phyloP scores from a whole-genome alignment of 192 early-diverging fungal genomes.

The Backusella australiensis region DNA sequence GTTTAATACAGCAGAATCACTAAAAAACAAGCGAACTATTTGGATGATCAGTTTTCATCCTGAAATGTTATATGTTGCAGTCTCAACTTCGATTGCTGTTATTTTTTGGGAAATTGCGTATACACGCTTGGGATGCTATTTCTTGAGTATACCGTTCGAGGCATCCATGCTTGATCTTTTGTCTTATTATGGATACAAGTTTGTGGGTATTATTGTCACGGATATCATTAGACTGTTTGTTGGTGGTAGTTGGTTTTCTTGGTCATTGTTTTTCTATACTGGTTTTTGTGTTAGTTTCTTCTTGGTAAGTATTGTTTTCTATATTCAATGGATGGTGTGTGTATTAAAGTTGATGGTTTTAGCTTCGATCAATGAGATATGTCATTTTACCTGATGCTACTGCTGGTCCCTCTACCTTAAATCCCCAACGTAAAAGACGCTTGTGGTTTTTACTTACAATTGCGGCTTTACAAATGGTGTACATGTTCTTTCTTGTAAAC shows the following conservation, averaged over 20 bases:
- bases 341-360: neutral
- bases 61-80: conserved; percentile 79
- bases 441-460: conserved; percentile 87
- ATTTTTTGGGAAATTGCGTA: conserved; percentile 82
- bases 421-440: conserved; percentile 72
- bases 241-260: conserved; percentile 56
- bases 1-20: neutral
- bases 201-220: conserved; percentile 71
- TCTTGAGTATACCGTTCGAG: conserved; percentile 82
- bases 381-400: conserved; percentile 68
- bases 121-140: conserved; percentile 81
- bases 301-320: conserved; percentile 53
- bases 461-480: conserved; percentile 76
- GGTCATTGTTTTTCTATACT: conserved; percentile 69
- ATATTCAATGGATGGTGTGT: neutral
- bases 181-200: conserved; percentile 93
- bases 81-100: conserved; percentile 79
- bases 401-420: conserved; percentile 56
- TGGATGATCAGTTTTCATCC: conserved; percentile 69
- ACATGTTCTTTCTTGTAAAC: conserved; percentile 69
- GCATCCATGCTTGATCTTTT: conserved; percentile 84
- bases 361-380: conserved; percentile 74
- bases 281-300: conserved; percentile 84
- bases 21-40: neutral
- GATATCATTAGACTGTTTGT: conserved; percentile 43